Percentiles rank a stretch among this genome's conserved stretches.
These are phyloP conservation scores for Paraconiothyrium sp. DNA, from an alignment of 2,329 filamentous ascomycete genomes.

Conservation along the genomic window DNA sequence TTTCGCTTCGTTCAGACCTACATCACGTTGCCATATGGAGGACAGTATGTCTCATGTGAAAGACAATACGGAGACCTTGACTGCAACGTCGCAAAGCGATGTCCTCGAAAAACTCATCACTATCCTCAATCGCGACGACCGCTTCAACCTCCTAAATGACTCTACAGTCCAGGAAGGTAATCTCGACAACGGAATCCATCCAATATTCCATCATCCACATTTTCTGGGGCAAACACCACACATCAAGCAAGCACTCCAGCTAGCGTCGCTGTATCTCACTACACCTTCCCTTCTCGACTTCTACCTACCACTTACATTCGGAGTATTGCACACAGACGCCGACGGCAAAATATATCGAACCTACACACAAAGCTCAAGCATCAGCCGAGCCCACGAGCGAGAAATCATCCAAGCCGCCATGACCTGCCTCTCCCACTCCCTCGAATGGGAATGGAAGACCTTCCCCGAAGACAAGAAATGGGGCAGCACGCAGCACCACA, in stretches of 20 bases:
- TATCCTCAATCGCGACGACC: slow-evolving; percentile 37
- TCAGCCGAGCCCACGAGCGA: slow-evolving; percentile 28
- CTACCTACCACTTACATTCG: slow-evolving; percentile 42
- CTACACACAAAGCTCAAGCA: slow-evolving; percentile 28
- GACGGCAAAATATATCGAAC: slow-evolving; percentile 25
- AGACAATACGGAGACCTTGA: not conserved
- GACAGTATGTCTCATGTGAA: not conserved
- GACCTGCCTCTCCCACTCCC: slow-evolving; percentile 36
- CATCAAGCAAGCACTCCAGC: slow-evolving; percentile 36
- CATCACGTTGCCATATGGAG: not conserved
- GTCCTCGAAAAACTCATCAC: slow-evolving; percentile 27
- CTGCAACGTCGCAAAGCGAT: not conserved
- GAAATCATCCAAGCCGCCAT: slow-evolving; percentile 34
- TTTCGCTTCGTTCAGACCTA: slow-evolving; percentile 7
- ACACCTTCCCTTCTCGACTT: slow-evolving; percentile 41
- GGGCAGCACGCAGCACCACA: not conserved
- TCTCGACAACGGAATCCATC: slow-evolving; percentile 42
- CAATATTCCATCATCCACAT: slow-evolving; percentile 30
- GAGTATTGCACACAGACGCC: slow-evolving; percentile 32
- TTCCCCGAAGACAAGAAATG: not conserved
- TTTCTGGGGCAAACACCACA: slow-evolving; percentile 26
- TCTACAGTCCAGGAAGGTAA: slow-evolving; percentile 30
- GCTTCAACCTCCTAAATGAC: slow-evolving; percentile 43
- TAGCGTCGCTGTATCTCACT: slow-evolving; percentile 46
- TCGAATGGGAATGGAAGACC: slow-evolving; percentile 13